phyloP scores from a whole-genome alignment of 2,329 filamentous ascomycete genomes.

The Podosphaera aphanis region DNA sequence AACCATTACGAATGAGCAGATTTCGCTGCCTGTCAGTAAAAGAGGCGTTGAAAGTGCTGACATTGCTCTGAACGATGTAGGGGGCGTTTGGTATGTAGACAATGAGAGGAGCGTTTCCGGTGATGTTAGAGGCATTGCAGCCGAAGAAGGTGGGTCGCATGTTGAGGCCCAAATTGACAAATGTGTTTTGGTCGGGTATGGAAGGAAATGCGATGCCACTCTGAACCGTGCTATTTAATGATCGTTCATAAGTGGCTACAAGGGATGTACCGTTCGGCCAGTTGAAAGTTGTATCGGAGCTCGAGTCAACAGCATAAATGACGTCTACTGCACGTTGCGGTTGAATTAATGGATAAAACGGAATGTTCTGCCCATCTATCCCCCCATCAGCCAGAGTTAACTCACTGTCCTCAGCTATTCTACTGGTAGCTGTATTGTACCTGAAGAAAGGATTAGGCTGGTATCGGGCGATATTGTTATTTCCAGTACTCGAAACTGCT shows the following conservation, averaged over 20 bases:
- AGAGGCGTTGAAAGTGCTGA: conserved; percentile 47
- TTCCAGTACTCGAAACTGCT: conserved; percentile 22
- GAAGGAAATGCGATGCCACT: conserved; percentile 51
- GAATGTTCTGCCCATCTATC: conserved; percentile 57
- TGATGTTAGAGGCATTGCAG: conserved; percentile 43
- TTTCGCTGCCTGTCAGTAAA: conserved; percentile 48
- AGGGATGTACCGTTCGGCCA: conserved; percentile 63
- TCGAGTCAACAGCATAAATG: conserved; percentile 60
- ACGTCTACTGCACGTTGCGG: conserved; percentile 50
- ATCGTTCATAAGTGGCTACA: conserved; percentile 50
- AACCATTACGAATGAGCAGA: conserved; percentile 67
- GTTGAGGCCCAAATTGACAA: conserved; percentile 57
- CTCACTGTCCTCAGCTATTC: conserved; percentile 25
- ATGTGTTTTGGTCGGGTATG: conserved; percentile 52
- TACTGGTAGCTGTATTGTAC: conserved; percentile 36
- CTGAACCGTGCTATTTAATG: conserved; percentile 27
- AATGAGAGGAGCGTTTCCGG: conserved; percentile 36
- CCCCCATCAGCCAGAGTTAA: conserved; percentile 61
- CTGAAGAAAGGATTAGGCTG: conserved; percentile 52
- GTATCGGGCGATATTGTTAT: conserved; percentile 54
- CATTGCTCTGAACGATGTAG: conserved; percentile 54
- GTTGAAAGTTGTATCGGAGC: conserved; percentile 41
- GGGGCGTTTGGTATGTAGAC: conserved; percentile 79
- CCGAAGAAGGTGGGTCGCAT: conserved; percentile 58
- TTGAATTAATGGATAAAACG: conserved; percentile 54